Evolutionary conservation across 192 early-diverging fungal genomes (phyloP), one percentile per base, ranked within the genome.

Genomic region (Backusella macrospora): DNA sequence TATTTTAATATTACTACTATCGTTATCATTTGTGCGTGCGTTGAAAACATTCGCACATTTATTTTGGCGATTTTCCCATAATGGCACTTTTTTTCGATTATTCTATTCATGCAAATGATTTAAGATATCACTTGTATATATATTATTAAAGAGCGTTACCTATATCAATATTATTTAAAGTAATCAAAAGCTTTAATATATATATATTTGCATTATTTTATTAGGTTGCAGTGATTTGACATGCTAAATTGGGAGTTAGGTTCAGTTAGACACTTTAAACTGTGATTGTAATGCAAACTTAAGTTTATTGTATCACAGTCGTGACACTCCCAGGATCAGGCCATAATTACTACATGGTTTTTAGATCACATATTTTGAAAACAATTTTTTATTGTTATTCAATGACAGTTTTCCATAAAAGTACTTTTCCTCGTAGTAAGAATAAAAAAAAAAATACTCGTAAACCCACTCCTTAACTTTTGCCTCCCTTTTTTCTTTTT

Each of bases 381-480:
- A 59, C 52, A 59, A 26, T 59, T 12, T 21, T 59, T n/a, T 59
- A 59, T 59, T 59, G 52, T 59, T 59, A 59, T 59, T 59, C 23
- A 59, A 59, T 59, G 52, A 59, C 52, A 59, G 52, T 26, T 59
- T 55, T 21, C 52, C 52, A 26, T 59, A 59, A 59, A 26, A 59
- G 52, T 59, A 5, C 52, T 59, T 59, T 59, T 59, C 52, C 52
- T 26, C 10, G 8, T 59, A 26, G 52, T 59, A 26, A 59, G 52
- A 59, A 59, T 59, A 59, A 26, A 59, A 59, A 59, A 26, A 59
- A 59, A 59, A 59, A 3, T 59, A 23, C 26, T 12, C 52, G 26
- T 21, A 59, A 13, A 59, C 21, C 12, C 18, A 59, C 52, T 23
- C 52, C 52, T 59, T 59, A 26, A 26, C 52, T 26, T 26, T 59